Evolutionary conservation across 768 basidiomycete species (phyloP).

Genomic region (Amanita fuliginea): DNA sequence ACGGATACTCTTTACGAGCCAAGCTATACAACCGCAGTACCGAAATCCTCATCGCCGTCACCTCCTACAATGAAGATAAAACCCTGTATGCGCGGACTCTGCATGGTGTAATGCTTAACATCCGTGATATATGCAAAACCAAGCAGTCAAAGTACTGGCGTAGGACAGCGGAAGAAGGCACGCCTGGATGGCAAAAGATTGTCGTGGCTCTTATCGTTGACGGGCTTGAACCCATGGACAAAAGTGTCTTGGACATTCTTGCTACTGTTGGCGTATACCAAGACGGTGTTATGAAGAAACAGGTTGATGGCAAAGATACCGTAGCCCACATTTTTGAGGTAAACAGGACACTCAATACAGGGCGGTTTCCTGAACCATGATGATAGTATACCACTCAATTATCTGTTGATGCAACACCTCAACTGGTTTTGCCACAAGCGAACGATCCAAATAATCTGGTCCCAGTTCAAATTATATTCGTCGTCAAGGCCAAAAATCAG

Average conservation of each 20-base stretch:
- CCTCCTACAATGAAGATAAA: constrained; percentile 90
- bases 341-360: constrained; percentile 6
- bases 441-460: constrained; percentile 90
- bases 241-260: constrained; percentile 80
- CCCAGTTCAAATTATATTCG: constrained; percentile 85
- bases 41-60: constrained; percentile 90
- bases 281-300: constrained; percentile 92
- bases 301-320: constrained; percentile 79
- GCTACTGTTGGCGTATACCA: constrained; percentile 91
- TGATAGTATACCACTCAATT: constrained; percentile 90
- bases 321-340: constrained; percentile 96
- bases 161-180: constrained; percentile 70
- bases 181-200: constrained; percentile 86
- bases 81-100: constrained; percentile 84
- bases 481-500: constrained; percentile 88
- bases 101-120: constrained; percentile 96
- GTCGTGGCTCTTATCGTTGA: constrained; percentile 86
- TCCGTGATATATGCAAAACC: constrained; percentile 94
- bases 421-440: constrained; percentile 81
- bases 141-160: constrained; percentile 93
- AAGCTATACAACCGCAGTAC: constrained; percentile 85
- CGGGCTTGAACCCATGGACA: constrained; percentile 93
- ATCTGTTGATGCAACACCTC: constrained; percentile 84
- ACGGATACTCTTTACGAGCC: constrained; percentile 77
- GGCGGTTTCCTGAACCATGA: background rate